Conservation (phyloP, 2,329 filamentous ascomycete genomes). For the Aspergillus brasiliensis region DNA sequence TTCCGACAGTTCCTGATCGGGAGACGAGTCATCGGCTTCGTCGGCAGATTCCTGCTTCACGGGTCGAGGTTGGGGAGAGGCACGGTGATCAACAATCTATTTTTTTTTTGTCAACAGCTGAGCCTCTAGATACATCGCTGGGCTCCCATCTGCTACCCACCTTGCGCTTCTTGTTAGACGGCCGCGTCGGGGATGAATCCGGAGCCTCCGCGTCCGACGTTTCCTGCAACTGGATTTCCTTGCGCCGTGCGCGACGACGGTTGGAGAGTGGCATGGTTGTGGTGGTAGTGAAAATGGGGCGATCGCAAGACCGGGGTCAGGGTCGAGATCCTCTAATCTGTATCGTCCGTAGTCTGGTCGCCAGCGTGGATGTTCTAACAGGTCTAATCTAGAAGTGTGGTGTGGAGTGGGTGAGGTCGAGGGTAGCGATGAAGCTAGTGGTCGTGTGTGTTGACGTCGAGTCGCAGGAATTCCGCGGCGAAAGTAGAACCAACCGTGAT, state of each 20-base stretch:
- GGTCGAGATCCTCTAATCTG: neutral
- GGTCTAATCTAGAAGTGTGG: neutral
- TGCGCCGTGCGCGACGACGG: slow-evolving; percentile 49
- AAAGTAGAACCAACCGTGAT: neutral
- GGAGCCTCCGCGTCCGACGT: slow-evolving; percentile 48
- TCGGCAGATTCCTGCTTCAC: slow-evolving; percentile 44
- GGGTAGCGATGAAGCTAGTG: neutral
- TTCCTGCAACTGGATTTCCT: slow-evolving; percentile 48
- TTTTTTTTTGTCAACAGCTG: neutral
- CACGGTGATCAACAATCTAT: slow-evolving; percentile 42
- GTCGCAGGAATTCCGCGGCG: slow-evolving; percentile 2
- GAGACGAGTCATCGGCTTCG: slow-evolving; percentile 44
- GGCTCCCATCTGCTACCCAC: slow-evolving; percentile 26
- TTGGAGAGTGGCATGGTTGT: slow-evolving; percentile 47
- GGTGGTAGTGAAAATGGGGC: slow-evolving; percentile 11
- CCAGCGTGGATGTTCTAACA: neutral
- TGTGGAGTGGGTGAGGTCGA: neutral
- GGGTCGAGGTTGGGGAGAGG: slow-evolving; percentile 33
- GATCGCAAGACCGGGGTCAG: slow-evolving; percentile 8
- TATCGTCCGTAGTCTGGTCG: neutral
- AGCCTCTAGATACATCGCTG: neutral
- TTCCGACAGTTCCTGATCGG: slow-evolving; percentile 44
- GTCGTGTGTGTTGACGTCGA: neutral
- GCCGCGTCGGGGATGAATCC: slow-evolving; percentile 51
- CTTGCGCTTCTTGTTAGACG: slow-evolving; percentile 53